A percentile compares a stretch with the other conserved stretches of the same genome.
These are phyloP conservation scores for Xylariomycetidae sp. DNA, from an alignment of 2,329 filamentous ascomycete genomes.

Conservation along the genomic window DNA sequence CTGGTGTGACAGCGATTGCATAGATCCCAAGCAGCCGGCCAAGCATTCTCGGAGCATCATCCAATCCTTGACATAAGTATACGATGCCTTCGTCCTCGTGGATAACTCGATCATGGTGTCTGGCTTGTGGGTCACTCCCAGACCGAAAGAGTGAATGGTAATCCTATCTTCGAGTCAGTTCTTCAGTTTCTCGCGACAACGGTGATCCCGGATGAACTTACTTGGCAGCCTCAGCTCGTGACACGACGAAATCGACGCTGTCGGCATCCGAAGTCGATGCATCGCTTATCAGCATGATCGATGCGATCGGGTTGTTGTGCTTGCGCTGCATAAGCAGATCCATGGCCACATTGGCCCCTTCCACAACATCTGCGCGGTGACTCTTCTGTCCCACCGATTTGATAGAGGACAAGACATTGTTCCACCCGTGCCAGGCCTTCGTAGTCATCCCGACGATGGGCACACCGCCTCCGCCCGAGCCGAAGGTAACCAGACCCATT, in stretches of 20 bases:
- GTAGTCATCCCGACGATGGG: slow-evolving; percentile 98
- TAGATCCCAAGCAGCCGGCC: slow-evolving; percentile 83
- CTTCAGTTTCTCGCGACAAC: too few relatives aligned
- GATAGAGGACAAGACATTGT: slow-evolving; percentile 78
- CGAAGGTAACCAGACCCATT: slow-evolving; percentile 96
- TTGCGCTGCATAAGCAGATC: slow-evolving; percentile 97
- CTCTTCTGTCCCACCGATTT: slow-evolving; percentile 95
- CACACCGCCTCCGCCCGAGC: slow-evolving; percentile 87
- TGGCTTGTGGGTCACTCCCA: slow-evolving; percentile 95
- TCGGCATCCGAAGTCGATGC: slow-evolving; percentile 91
- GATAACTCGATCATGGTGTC: slow-evolving; percentile 99
- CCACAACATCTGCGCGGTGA: slow-evolving; percentile 90
- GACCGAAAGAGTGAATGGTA: slow-evolving; percentile 90
- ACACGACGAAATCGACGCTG: slow-evolving; percentile 96
- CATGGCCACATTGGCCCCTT: slow-evolving; percentile 97
- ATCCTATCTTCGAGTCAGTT: too few relatives aligned
- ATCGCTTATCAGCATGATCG: slow-evolving; percentile 95
- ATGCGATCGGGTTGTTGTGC: slow-evolving; percentile 89
- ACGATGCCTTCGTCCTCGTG: slow-evolving; percentile 90
- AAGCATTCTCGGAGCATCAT: slow-evolving; percentile 99
- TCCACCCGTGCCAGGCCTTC: slow-evolving; percentile 90
- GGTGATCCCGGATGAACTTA: slow-evolving; percentile 67
- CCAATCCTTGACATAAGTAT: slow-evolving; percentile 99
- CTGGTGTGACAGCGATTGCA: slow-evolving; percentile 95
- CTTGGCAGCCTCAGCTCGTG: slow-evolving; percentile 94